phyloP scores from a whole-genome alignment of 2,329 filamentous ascomycete genomes.

The Penicillium sp. region DNA sequence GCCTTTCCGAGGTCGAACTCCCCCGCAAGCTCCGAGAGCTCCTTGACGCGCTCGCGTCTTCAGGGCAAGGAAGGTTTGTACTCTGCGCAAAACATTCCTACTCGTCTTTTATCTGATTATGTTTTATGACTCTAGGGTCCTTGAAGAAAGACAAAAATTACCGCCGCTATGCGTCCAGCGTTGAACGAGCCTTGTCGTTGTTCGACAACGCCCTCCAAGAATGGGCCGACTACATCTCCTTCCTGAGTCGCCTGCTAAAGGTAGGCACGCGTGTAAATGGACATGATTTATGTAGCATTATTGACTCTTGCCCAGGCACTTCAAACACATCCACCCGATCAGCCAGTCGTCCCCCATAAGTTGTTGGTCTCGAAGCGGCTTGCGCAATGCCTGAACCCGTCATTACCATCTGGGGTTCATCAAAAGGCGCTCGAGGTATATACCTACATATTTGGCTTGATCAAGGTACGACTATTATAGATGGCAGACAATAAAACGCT shows the following conservation, averaged over 20 bases:
- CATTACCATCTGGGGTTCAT: constrained; percentile 90
- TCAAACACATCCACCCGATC: constrained; percentile 73
- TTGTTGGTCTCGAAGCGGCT: constrained; percentile 79
- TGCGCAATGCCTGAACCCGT: constrained; percentile 90
- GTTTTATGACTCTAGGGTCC: constrained; percentile 25
- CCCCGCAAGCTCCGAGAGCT: constrained; percentile 78
- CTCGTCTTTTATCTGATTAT: not conserved
- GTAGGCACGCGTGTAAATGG: constrained; percentile 44
- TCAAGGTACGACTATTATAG: constrained; percentile 56
- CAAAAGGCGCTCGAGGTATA: constrained; percentile 97
- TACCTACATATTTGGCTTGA: constrained; percentile 76
- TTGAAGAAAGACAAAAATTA: constrained; percentile 61
- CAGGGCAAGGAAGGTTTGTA: constrained; percentile 69
- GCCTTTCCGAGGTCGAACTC: constrained; percentile 51
- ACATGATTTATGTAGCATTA: not conserved
- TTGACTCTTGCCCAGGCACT: constrained; percentile 58
- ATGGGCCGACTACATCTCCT: constrained; percentile 99
- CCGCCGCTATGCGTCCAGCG: constrained; percentile 80
- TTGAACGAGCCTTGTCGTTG: constrained; percentile 80
- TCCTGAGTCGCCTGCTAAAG: constrained; percentile 85
- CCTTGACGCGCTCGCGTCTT: constrained; percentile 72
- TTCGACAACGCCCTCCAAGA: constrained; percentile 94
- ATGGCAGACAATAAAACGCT: not conserved
- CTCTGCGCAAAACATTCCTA: not conserved
- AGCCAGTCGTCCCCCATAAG: constrained; percentile 74